A percentile compares a stretch with the other conserved stretches of the same genome.
Conservation (phyloP, 208 protist species). For the Trypanosoma cruzi region DNA sequence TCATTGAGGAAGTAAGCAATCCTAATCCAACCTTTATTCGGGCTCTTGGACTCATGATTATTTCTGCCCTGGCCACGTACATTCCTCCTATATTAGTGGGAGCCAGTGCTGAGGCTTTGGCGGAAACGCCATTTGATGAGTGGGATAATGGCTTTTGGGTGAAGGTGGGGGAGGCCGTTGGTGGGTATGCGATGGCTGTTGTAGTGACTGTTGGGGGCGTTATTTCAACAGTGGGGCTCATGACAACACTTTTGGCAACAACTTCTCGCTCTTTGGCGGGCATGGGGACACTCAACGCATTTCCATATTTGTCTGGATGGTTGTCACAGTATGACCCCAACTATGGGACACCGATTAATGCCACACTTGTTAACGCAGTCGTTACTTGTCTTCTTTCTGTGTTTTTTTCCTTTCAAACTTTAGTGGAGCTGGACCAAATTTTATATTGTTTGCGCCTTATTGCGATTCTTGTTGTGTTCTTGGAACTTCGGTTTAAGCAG, state of each 20-base stretch:
- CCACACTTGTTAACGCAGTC: conserved; percentile 77
- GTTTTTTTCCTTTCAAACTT: conserved; percentile 71
- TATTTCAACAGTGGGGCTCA: conserved; percentile 84
- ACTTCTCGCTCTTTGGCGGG: conserved; percentile 84
- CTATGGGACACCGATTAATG: conserved; percentile 73
- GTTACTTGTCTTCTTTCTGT: conserved; percentile 78
- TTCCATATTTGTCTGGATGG: conserved; percentile 79
- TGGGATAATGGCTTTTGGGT: conserved; percentile 92
- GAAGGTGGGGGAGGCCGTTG: conserved; percentile 82
- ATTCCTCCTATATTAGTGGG: conserved; percentile 87
- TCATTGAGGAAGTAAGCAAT: conserved; percentile 90
- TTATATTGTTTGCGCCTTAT: conserved; percentile 85
- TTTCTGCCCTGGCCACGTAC: conserved; percentile 75
- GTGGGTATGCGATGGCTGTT: conserved; percentile 68
- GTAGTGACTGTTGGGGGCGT: conserved; percentile 80
- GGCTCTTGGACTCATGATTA: conserved; percentile 85
- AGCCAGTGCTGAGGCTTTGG: conserved; percentile 55
- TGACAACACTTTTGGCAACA: conserved; percentile 84
- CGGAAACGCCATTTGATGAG: conserved; percentile 58
- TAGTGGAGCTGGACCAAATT: conserved; percentile 87
- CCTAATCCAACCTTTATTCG: conserved; percentile 82
- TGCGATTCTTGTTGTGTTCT: conserved; percentile 69
- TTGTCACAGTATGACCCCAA: conserved; percentile 52
- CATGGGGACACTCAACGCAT: conserved; percentile 88
- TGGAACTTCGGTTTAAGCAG: conserved; percentile 68